Percentiles rank a stretch among this genome's conserved stretches.
These are phyloP conservation scores for Ophiostoma novo-ulmi DNA, from an alignment of 2,329 filamentous ascomycete genomes.

Conservation along the genomic window DNA sequence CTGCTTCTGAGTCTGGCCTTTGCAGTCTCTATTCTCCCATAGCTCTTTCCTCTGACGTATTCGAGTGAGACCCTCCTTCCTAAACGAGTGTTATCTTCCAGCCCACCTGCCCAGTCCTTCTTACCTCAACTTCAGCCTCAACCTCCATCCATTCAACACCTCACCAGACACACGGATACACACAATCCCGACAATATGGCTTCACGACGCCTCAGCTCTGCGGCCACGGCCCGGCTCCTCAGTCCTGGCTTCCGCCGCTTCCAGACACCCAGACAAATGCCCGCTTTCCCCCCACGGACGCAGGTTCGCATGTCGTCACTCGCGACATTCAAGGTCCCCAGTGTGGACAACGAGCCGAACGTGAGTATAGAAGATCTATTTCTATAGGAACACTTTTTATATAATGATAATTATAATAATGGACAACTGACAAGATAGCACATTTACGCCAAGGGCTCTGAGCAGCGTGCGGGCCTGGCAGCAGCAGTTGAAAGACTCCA, in stretches of 20 bases:
- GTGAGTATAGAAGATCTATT: constrained; percentile 48
- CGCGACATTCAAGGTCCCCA: constrained; percentile 81
- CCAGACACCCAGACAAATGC: constrained; percentile 13
- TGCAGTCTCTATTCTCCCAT: background rate
- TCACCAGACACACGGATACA: background rate
- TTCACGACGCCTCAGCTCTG: constrained; percentile 24
- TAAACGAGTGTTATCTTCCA: background rate
- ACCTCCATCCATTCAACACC: background rate
- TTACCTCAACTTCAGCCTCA: background rate
- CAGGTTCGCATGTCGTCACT: constrained; percentile 50
- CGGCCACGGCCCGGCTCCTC: constrained; percentile 22
- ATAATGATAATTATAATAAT: background rate
- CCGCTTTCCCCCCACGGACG: constrained; percentile 8
- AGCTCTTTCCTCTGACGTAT: background rate
- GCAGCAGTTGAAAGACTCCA: constrained; percentile 67
- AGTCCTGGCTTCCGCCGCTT: constrained; percentile 19
- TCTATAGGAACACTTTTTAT: background rate
- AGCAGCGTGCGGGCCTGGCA: constrained; percentile 69
- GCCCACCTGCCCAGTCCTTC: background rate
- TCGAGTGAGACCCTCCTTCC: background rate
- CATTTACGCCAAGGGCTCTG: constrained; percentile 79
- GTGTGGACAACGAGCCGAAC: constrained; percentile 90
- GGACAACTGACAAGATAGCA: constrained; percentile 45
- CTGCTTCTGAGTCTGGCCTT: too few species aligned
- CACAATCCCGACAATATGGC: constrained; percentile 20